A percentile compares a stretch with the other conserved stretches of the same genome.
Evolutionary conservation across 2,329 filamentous ascomycete genomes (phyloP).

Genomic region (Sarocladium kiliense): DNA sequence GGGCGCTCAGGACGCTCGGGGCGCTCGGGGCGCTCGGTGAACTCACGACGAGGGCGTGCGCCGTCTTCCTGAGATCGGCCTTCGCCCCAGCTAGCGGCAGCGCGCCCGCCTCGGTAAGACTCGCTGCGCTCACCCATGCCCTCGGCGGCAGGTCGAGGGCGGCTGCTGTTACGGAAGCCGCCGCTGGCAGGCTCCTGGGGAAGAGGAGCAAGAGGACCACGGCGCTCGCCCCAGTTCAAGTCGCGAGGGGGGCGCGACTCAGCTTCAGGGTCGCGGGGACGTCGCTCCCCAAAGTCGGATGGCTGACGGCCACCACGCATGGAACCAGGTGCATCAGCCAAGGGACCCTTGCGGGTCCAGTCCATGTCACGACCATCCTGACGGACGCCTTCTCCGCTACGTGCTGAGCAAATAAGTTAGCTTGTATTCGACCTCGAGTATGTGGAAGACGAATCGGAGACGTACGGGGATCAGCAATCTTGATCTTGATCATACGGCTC

Average conservation of each 20-base stretch:
- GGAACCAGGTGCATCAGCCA: slow-evolving; percentile 59
- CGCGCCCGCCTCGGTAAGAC: slow-evolving; percentile 56
- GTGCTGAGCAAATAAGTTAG: slow-evolving; percentile 59
- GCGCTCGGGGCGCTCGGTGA: slow-evolving; percentile 65
- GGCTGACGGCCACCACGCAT: slow-evolving; percentile 37
- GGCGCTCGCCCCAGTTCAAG: slow-evolving; percentile 82
- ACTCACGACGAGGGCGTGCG: slow-evolving; percentile 70
- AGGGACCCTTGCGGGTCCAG: slow-evolving; percentile 90
- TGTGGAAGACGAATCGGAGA: slow-evolving; percentile 7
- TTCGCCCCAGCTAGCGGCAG: slow-evolving; percentile 71
- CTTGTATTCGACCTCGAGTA: background rate
- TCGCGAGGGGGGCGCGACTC: slow-evolving; percentile 64
- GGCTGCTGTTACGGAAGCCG: slow-evolving; percentile 47
- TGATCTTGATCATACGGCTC: slow-evolving; percentile 85
- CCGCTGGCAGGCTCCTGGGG: slow-evolving; percentile 34
- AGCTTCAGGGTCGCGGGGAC: slow-evolving; percentile 56
- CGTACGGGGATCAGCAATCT: slow-evolving; percentile 96
- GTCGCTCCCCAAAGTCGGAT: slow-evolving; percentile 55
- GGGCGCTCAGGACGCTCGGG: slow-evolving; percentile 58
- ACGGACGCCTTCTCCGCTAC: slow-evolving; percentile 61
- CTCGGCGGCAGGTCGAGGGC: slow-evolving; percentile 39
- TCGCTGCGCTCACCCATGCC: slow-evolving; percentile 54
- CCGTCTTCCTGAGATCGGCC: slow-evolving; percentile 39
- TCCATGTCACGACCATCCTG: slow-evolving; percentile 74
- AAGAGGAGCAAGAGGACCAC: slow-evolving; percentile 78